Base-by-base conservation (phyloP, 192 early-diverging fungal species). In the Podila verticillata region DNA sequence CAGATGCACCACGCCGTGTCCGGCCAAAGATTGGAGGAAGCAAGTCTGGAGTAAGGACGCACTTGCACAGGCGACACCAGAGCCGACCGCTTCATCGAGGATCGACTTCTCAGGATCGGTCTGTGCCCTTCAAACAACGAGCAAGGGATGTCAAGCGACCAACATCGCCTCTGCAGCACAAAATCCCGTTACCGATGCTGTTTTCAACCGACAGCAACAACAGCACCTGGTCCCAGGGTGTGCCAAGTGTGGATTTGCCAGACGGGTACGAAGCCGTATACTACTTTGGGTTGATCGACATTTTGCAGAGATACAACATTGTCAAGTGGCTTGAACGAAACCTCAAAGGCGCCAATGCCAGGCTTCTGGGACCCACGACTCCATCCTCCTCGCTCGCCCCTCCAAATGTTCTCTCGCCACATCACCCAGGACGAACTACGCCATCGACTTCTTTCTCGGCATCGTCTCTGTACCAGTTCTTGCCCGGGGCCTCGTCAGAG, bases 211-310 rank as follows among this genome's bases (percentile, higher is more conserved):
- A 26, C 20, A 48, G 15, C n/a, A 10, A 63, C 13, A 35, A 4
- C 26, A 68, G 26, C 6, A 62, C 35, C 20, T 80, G 77, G 77
- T 80, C 77, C 0, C 69, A 80, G 19, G 77, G 77, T 15, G 28
- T 80, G 7, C 30, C 69, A 5, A 80, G 77, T 26, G 47, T 34
- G 5, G 51, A 32, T 2, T 35, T 72, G 2, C 69, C 63, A 5
- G 77, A 72, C 26, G 77, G 65, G 0, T 80, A 61, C 15, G 77
- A 80, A 30, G 69, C 44, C 0, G 66, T 80, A 5, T 80, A 80
- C 39, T 80, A 80, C 49, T 80, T 80, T 80, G 77, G 77, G 26
- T 34, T 80, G 7, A 72, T 80, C 29, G 77, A 80, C 57, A 64
- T 80, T 51, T 65, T 80, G 13, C 77, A 80, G 65, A 80, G 68